These are phyloP conservation scores for Psilocybe cubensis DNA, from an alignment of 768 basidiomycete species.

Conservation along the genomic window DNA sequence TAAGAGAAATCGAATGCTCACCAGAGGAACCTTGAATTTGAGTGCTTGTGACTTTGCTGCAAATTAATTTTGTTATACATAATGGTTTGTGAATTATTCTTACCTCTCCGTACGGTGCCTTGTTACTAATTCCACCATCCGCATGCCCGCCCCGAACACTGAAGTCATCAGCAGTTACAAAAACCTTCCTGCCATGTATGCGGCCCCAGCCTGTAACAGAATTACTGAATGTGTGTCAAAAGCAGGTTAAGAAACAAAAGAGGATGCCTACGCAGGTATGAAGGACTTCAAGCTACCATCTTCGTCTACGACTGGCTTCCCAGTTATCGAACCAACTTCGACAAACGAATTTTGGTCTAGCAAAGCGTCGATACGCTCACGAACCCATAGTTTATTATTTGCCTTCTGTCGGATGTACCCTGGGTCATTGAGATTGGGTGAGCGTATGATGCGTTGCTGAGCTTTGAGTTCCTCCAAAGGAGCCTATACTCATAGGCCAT, in stretches of 20 bases:
- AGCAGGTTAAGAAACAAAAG: background rate
- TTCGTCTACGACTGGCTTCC: constrained; percentile 33
- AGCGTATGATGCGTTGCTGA: constrained; percentile 33
- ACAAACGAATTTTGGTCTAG: constrained; percentile 36
- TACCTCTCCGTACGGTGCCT: constrained; percentile 45
- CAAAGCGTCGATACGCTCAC: constrained; percentile 37
- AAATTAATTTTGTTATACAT: background rate
- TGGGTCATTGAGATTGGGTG: constrained; percentile 36
- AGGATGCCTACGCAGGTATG: constrained; percentile 34
- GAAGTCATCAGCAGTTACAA: constrained; percentile 44
- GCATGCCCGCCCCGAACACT: constrained; percentile 47
- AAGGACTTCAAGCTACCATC: constrained; percentile 34
- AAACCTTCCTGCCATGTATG: constrained; percentile 36
- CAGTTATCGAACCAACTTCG: constrained; percentile 42
- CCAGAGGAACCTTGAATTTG: constrained; percentile 38
- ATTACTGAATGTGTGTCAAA: constrained; percentile 33
- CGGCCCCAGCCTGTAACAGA: constrained; percentile 41
- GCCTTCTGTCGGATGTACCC: constrained; percentile 43
- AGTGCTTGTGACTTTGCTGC: constrained; percentile 32
- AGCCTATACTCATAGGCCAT: constrained; percentile 18
- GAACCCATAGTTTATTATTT: constrained; percentile 43
- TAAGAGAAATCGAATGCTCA: constrained; percentile 15
- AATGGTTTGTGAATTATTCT: background rate
- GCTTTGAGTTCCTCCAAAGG: constrained; percentile 33
- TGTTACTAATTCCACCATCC: constrained; percentile 42